Evolutionary conservation across 192 early-diverging fungal genomes (phyloP).

Genomic region (Phycomyces nitens): DNA sequence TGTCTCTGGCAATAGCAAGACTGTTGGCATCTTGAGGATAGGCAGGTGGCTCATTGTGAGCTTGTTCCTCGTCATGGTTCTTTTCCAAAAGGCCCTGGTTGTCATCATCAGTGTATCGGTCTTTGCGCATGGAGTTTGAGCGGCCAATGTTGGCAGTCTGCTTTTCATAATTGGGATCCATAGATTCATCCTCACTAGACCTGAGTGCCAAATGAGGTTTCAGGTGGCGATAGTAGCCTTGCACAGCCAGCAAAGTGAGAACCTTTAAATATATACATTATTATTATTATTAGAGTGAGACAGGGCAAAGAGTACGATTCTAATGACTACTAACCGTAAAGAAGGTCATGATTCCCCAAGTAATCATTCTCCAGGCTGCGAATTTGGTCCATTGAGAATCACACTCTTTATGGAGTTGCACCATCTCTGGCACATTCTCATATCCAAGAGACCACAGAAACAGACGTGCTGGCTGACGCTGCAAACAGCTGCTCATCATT

Average conservation of each 20-base stretch:
- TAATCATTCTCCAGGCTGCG: constrained; percentile 2
- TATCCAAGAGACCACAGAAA: constrained; percentile 13
- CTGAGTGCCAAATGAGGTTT: neutral
- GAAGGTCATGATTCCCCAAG: constrained; percentile 4
- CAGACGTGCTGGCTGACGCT: constrained; percentile 3
- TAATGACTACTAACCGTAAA: neutral
- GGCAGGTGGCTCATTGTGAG: neutral
- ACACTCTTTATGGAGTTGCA: neutral
- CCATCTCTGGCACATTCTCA: neutral
- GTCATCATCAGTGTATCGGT: neutral
- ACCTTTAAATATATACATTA: neutral
- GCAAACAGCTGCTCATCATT: constrained; percentile 14
- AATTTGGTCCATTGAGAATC: constrained; percentile 10
- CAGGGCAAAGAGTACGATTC: too few relatives aligned
- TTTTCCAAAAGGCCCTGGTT: neutral
- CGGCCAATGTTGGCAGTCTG: too few relatives aligned
- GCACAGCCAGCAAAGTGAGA: neutral
- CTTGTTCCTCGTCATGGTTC: neutral
- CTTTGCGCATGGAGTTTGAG: neutral
- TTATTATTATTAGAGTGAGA: neutral
- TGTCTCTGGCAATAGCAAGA: constrained; percentile 1
- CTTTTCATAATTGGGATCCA: too few relatives aligned
- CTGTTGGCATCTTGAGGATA: neutral
- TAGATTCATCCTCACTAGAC: too few relatives aligned
- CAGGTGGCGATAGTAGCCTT: neutral